Conservation (phyloP, 78 protist species). For the Dictyostelium brefeldianum region DNA sequence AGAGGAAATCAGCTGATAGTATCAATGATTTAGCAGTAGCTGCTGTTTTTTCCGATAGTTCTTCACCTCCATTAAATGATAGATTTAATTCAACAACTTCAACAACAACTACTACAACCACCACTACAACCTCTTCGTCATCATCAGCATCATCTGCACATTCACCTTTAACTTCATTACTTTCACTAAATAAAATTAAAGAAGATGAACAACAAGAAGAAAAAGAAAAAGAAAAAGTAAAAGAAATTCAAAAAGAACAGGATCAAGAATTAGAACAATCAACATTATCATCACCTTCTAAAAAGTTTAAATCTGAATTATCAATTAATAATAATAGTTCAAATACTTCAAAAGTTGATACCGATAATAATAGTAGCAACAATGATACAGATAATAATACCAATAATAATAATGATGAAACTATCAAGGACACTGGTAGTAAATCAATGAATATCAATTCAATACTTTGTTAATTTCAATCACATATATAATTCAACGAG, state of each 20-base stretch:
- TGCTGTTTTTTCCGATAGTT: constrained; percentile 16
- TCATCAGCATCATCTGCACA: background rate
- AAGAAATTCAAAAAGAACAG: background rate
- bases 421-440: background rate
- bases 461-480: constrained; percentile 20
- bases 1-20: constrained; percentile 35
- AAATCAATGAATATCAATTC: constrained; percentile 47
- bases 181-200: background rate
- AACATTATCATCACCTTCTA: background rate
- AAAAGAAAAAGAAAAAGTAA: background rate
- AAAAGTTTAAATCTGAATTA: background rate
- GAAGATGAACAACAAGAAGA: background rate
- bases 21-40: constrained; percentile 42
- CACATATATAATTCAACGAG: background rate
- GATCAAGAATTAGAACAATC: too few species aligned
- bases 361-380: too few species aligned
- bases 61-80: background rate
- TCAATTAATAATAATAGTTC: too few species aligned
- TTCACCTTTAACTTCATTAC: background rate
- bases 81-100: background rate
- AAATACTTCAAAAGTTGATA: too few species aligned
- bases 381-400: too few species aligned
- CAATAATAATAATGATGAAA: too few species aligned
- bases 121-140: constrained; percentile 13
- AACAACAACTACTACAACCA: background rate